Percentiles rank a stretch among this genome's conserved stretches.
phyloP scores from a whole-genome alignment of 139 green algal species.

The Eudorina sp. region DNA sequence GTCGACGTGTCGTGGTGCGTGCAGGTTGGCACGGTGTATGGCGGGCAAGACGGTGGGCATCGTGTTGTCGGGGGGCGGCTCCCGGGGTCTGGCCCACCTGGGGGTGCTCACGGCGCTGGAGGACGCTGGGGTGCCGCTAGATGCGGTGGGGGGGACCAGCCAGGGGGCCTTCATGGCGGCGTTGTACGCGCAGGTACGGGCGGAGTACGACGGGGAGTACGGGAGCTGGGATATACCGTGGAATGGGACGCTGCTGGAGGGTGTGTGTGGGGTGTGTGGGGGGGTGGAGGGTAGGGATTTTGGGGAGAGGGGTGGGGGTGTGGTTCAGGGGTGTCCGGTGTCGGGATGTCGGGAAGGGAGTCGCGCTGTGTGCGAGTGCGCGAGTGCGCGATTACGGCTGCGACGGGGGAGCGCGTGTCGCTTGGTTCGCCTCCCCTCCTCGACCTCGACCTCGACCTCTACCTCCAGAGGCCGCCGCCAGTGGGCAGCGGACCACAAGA shows the following conservation, averaged over 20 bases:
- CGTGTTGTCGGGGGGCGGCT: slow-evolving; percentile 76
- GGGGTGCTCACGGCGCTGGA: slow-evolving; percentile 82
- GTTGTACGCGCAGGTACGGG: slow-evolving; percentile 81
- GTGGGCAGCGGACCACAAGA: no score
- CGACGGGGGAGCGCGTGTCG: no score
- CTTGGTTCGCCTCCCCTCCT: no score
- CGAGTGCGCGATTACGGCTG: no score
- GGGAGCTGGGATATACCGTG: neutral
- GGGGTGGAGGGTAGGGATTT: neutral
- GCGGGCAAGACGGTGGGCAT: slow-evolving; percentile 76
- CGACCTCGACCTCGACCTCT: no score
- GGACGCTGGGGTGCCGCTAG: slow-evolving; percentile 79
- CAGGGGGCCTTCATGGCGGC: slow-evolving; percentile 88
- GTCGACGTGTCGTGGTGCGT: no score
- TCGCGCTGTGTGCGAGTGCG: no score
- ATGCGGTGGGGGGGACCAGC: slow-evolving; percentile 82
- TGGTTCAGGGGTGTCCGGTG: no score
- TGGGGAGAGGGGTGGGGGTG: neutral
- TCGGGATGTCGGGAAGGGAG: no score
- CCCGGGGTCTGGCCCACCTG: slow-evolving; percentile 77
- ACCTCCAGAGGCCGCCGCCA: no score
- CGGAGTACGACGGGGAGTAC: no score
- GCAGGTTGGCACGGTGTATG: slow-evolving; percentile 75
- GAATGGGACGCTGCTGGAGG: neutral
- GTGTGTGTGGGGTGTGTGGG: neutral